Evolutionary conservation across 169 alveolate genomes (phyloP), one percentile per base, ranked within the genome.

Genomic region (Cryptosporidium parvum): DNA sequence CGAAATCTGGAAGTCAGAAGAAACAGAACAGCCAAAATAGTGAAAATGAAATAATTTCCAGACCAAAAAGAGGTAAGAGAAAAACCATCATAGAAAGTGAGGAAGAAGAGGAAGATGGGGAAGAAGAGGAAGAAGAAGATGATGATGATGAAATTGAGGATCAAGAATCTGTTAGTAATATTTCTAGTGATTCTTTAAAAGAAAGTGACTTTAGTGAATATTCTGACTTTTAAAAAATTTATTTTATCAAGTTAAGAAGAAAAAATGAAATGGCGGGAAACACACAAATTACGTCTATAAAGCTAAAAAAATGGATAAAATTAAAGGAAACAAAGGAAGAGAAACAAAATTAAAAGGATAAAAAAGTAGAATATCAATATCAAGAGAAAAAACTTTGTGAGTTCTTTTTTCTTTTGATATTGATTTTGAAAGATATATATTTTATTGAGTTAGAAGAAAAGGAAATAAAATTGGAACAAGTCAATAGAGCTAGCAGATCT

Each of bases 121-220:
- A 42, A 29, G 87, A 75, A 3, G 67, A 26, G 0, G 75, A 80
- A 18, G 65, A 80, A 7, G 75, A 61, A 23, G 67, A 44, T 4
- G 75, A 42, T 0, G 87, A 59, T 1, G 65, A 48, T 42, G 80
- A 35, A 9, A 67, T 59, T 37, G 86, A 56, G 73, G 53, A 52
- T n/a, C 68, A 61, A 3, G 75, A 44, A 8, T 37, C 73, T 42
- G 67, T n/a, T 14, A 18, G 14, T 23, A 65, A 44, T 33, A 35
- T 29, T 8, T 59, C 62, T 16, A 80, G 89, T 80, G 89, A 80
- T 23, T 80, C 75, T 14, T 10, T 80, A 3, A 29, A 4, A 18
- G 89, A 80, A n/a, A 65, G 75, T 23, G 89, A 80, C 14, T 62
- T 80, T 29, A 80, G 89, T 42, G 80, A 80, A 16, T 80, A 62